Conservation (phyloP, 2,329 filamentous ascomycete genomes). For the Neurospora crassa region DNA sequence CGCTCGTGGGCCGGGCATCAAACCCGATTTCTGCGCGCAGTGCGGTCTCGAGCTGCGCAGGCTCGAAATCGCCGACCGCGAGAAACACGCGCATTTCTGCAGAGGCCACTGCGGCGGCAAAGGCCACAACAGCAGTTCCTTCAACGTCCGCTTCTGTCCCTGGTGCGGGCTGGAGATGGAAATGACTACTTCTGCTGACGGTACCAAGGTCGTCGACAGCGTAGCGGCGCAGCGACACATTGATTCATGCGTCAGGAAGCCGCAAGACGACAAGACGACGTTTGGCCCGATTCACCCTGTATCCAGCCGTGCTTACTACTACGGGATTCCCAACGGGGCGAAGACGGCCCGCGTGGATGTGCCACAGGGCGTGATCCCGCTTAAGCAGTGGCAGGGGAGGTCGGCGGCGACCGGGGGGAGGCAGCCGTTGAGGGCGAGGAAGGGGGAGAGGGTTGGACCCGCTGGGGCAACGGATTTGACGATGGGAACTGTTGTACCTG, state of each 20-base stretch:
- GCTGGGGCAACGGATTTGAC: neutral
- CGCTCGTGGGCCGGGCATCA: neutral
- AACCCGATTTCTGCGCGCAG: constrained; percentile 4
- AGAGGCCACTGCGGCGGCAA: constrained; percentile 2
- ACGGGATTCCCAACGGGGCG: neutral
- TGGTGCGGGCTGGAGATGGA: constrained; percentile 9
- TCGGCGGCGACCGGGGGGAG: neutral
- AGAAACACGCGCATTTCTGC: constrained; percentile 9
- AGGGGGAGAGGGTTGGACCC: neutral
- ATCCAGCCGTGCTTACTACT: neutral
- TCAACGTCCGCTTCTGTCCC: constrained; percentile 4
- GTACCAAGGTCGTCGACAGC: neutral
- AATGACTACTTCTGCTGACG: neutral
- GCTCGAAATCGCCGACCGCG: constrained; percentile 4
- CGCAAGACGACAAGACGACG: neutral
- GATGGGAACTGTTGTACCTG: neutral
- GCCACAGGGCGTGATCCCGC: neutral
- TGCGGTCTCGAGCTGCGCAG: constrained; percentile 8
- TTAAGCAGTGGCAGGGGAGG: neutral
- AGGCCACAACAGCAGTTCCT: neutral
- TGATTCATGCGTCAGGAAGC: neutral
- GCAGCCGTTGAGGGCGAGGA: neutral
- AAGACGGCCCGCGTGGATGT: neutral
- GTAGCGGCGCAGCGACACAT: neutral
- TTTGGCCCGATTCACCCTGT: neutral